Base-by-base conservation (phyloP, 2,329 filamentous ascomycete genomes). In the Botryosphaeria dothidea region DNA sequence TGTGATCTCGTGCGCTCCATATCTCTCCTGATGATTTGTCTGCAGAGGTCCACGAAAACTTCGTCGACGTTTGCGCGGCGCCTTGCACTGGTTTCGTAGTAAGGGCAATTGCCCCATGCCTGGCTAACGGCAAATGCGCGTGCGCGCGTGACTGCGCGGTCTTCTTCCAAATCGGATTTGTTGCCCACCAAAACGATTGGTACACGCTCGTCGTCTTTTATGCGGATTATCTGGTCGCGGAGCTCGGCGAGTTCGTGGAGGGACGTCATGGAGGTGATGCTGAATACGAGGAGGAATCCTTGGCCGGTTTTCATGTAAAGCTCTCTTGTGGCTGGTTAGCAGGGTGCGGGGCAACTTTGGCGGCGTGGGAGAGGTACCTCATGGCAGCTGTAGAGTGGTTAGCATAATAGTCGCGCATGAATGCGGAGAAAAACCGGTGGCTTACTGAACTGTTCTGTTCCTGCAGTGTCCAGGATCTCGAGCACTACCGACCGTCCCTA, bases 251-350 rank as follows among this genome's bases (percentile, higher is more conserved):
- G 85, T 78, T 97, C 92, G 71, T 88, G 86, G 45, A 97, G 84
- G n/a, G 92, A 96, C 36, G 91, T 91, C 67, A 86, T 83, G 67
- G 92, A 95, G 19, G 92, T 94, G 74, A 96, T 96, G 79, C 91
- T 94, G 80, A 96, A 97, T 65, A 96, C 93, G 41, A 97, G 85
- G 64, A 97, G 86, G 76, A 97, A 97, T 0, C 93, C 92, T 79
- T 96, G 92, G 64, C 92, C 92, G 43, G 92, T 92, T 76, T 95
- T 95, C 92, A 97, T 96, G 82, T 96, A 95, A 51, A 94, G 83
- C 75, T 95, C 92, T 74, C 91, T 86, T 56, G 34, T n/a, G 62
- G 64, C 45, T 29, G 17, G 49, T 62, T 60, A 60, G 63, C 46
- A 45, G 54, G 52, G 36, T 34, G 41, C 43, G 56, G 58, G 58